These are phyloP conservation scores for Calonectria montana DNA, from an alignment of 2,329 filamentous ascomycete genomes.

Conservation along the genomic window DNA sequence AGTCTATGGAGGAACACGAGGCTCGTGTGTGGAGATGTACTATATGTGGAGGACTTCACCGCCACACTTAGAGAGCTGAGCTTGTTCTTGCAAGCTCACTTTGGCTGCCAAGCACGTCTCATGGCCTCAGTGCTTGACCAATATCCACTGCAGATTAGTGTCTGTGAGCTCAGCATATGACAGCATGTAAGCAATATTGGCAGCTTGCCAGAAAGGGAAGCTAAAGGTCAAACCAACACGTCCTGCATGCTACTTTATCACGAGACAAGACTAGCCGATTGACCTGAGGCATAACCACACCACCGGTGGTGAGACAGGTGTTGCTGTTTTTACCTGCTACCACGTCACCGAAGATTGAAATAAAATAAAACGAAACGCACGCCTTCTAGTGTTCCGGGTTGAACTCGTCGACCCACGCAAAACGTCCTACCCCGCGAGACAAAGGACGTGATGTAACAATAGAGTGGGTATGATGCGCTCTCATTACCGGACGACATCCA, in stretches of 20 bases:
- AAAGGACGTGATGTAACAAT: not conserved
- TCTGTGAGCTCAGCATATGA: not conserved
- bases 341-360: not conserved
- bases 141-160: not conserved
- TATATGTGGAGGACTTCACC: slow-evolving; percentile 10
- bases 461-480: not conserved
- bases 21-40: not conserved
- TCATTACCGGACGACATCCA: not conserved
- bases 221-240: not conserved
- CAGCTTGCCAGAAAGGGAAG: slow-evolving; percentile 3
- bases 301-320: slow-evolving; percentile 9
- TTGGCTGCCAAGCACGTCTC: not conserved
- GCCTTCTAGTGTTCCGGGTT: not conserved
- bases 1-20: not conserved
- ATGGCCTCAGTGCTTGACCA: not conserved
- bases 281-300: slow-evolving; percentile 17
- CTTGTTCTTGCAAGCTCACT: not conserved
- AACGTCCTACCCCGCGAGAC: not conserved
- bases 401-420: not conserved
- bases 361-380: not conserved
- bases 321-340: not conserved
- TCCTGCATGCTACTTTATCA: slow-evolving; percentile 8
- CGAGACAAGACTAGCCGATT: not conserved
- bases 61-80: slow-evolving; percentile 19
- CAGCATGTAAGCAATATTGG: slow-evolving; percentile 1